These are phyloP conservation scores for Diutina neorugosa DNA, from an alignment of 1,139 yeast genomes.

Conservation along the genomic window DNA sequence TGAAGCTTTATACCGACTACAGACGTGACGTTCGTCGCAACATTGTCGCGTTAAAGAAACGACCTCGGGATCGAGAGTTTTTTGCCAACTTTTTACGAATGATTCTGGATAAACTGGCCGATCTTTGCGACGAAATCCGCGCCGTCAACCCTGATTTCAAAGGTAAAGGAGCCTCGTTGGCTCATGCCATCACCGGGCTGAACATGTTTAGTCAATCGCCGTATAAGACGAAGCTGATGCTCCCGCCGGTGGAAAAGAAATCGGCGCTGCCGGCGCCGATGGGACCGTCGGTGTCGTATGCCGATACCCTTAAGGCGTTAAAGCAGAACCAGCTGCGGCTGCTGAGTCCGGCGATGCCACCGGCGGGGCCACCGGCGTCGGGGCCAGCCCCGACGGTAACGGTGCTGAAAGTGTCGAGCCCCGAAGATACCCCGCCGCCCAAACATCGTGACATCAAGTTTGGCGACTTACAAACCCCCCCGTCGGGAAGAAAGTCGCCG, in stretches of 20 bases:
- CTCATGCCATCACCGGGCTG: constrained; percentile 35
- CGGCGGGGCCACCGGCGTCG: no score
- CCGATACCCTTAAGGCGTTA: neutral
- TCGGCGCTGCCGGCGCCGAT: neutral
- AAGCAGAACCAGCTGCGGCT: neutral
- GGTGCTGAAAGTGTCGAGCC: neutral
- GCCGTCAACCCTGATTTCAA: constrained; percentile 28
- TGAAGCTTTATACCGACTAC: constrained; percentile 20
- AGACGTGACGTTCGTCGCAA: constrained; percentile 14
- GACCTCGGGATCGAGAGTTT: constrained; percentile 17
- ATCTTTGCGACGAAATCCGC: constrained; percentile 25
- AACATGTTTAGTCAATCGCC: constrained; percentile 28
- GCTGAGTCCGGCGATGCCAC: neutral
- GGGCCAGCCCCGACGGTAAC: no score
- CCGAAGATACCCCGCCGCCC: constrained; percentile 1
- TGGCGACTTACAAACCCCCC: neutral
- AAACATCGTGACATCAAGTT: neutral
- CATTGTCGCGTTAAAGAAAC: constrained; percentile 10
- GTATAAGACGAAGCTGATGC: constrained; percentile 30
- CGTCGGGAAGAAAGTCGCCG: neutral
- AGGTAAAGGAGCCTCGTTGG: constrained; percentile 34
- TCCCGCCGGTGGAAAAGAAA: constrained; percentile 18
- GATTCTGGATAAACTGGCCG: constrained; percentile 28
- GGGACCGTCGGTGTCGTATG: neutral
- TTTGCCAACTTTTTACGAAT: constrained; percentile 20